These are phyloP conservation scores for Scheffersomyces titani DNA, from an alignment of 1,139 yeast species.

Conservation along the genomic window DNA sequence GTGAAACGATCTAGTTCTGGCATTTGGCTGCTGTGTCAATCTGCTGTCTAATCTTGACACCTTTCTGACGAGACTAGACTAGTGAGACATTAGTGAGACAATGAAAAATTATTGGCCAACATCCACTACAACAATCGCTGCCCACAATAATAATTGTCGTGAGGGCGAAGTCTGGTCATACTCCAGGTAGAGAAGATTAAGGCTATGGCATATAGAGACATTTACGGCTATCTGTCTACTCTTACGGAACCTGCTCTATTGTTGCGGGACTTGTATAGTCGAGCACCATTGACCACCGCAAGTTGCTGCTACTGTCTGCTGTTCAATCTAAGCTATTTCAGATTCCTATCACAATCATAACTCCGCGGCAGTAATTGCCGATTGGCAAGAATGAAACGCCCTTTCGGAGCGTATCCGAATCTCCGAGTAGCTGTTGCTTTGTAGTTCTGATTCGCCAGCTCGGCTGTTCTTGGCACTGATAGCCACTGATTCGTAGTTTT, in stretches of 20 bases:
- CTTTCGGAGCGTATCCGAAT: background rate
- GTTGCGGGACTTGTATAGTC: background rate
- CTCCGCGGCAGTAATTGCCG: background rate
- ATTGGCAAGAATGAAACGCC: background rate
- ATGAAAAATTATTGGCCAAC: background rate
- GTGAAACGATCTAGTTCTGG: too few relatives aligned
- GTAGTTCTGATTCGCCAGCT: background rate
- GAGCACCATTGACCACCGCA: too few relatives aligned
- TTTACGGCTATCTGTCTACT: background rate
- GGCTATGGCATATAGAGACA: background rate
- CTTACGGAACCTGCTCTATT: background rate
- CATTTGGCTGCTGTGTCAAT: too few relatives aligned
- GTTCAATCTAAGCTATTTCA: background rate
- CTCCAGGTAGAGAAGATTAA: background rate
- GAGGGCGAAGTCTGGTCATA: background rate
- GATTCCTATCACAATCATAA: background rate
- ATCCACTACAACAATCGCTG: background rate
- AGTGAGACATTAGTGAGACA: background rate
- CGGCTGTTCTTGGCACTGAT: background rate
- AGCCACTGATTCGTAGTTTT: background rate
- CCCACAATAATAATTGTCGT: background rate
- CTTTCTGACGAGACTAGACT: background rate
- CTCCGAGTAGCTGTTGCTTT: background rate
- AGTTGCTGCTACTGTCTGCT: too few relatives aligned
- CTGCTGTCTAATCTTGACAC: background rate